Base-by-base conservation (phyloP, 305 asterid genomes). In the Fraxinus latifolia region DNA sequence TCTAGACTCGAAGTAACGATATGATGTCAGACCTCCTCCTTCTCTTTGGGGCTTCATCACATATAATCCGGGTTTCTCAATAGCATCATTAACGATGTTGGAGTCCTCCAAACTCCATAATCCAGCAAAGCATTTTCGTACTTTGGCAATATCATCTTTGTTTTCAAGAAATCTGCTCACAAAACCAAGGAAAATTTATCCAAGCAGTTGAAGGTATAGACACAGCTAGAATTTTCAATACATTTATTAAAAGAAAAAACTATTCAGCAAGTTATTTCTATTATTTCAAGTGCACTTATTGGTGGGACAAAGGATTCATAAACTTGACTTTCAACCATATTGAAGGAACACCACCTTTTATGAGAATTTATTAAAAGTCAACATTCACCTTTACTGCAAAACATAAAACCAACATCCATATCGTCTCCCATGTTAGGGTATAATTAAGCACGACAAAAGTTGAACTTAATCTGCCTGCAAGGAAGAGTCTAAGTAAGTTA, bases 1-100 rank as follows among this genome's bases (percentile, higher is more conserved):
- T 12, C 62, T 78, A 39, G 58, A 65, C 3, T 33, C 3, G 1
- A 0, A 31, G 21, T 55, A 58, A 72, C n/a, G 47, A 60, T 5
- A 78, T 29, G 78, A 77, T 3, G 39, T 73, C 80, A 83, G 83
- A 96, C 99, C 99, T 92, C 99, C 99, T 87, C 99, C 99, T 91
- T 95, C 99, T 89, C 99, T 90, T 82, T 94, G 99, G 74, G 99
- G 99, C 85, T 94, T 96, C 99, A 96, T 96, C 85, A 96, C 98
- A 82, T 92, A 96, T 50, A 85, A 82, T 78, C 84, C 97, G n/a
- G 98, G 98, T 81, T 87, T 90, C 87, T 92, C 91, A 31, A 90
- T 92, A 62, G 99, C 99, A 84, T 91, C 97, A 85, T 88, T 90
- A 72, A 92, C 88, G n/a, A 89, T 88, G 79, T 81, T 74, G 3